Evolutionary conservation across 2,329 filamentous ascomycete genomes (phyloP).

Genomic region (Tolypocladium pustulatum): DNA sequence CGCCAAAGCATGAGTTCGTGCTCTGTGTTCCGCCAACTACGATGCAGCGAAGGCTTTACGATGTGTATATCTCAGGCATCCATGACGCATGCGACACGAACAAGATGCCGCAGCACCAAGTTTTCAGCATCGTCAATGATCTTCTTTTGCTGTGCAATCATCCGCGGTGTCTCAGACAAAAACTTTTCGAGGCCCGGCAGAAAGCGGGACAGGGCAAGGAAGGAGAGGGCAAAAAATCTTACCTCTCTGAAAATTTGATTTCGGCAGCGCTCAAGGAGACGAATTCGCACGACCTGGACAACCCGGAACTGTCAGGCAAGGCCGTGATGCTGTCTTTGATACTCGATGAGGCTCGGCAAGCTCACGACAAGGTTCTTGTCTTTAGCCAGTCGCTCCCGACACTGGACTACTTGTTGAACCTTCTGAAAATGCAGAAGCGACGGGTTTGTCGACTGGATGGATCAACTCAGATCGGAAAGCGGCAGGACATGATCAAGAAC

Average conservation of each 20-base stretch:
- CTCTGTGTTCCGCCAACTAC: slow-evolving; percentile 61
- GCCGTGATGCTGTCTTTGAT: slow-evolving; percentile 58
- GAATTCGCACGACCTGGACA: slow-evolving; percentile 27
- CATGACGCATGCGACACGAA: not conserved
- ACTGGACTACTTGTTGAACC: slow-evolving; percentile 54
- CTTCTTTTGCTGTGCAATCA: slow-evolving; percentile 43
- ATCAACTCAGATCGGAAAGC: slow-evolving; percentile 37
- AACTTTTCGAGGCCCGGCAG: slow-evolving; percentile 11
- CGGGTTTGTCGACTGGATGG: slow-evolving; percentile 58
- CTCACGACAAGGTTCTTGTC: slow-evolving; percentile 65
- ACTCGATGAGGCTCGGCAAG: slow-evolving; percentile 48
- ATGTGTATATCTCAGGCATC: slow-evolving; percentile 26
- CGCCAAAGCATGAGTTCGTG: slow-evolving; percentile 71
- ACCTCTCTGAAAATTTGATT: slow-evolving; percentile 16
- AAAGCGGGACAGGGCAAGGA: too few species aligned
- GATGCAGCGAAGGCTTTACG: slow-evolving; percentile 55
- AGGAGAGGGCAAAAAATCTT: not conserved
- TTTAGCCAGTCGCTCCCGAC: slow-evolving; percentile 67
- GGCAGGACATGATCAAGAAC: slow-evolving; percentile 52
- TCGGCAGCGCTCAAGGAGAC: slow-evolving; percentile 24
- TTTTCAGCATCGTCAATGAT: slow-evolving; percentile 26
- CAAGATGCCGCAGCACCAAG: slow-evolving; percentile 4
- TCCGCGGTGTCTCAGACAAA: slow-evolving; percentile 34
- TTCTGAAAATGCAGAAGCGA: slow-evolving; percentile 40
- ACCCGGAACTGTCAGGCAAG: slow-evolving; percentile 54